phyloP scores from a whole-genome alignment of 108 stramenopile genomes.

The Ochromonas danica region DNA sequence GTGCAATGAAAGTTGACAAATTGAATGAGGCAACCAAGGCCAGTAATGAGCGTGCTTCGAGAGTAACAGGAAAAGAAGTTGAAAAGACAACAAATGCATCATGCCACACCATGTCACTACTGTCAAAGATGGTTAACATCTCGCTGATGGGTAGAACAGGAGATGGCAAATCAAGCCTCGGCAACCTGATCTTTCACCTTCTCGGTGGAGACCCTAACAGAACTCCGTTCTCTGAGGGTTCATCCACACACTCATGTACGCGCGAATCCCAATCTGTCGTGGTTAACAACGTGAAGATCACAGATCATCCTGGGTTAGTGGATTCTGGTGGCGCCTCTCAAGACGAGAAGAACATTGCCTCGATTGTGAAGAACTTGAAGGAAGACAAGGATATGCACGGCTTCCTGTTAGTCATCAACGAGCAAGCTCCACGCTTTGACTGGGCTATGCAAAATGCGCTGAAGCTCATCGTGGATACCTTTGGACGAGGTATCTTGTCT shows the following conservation, averaged over 20 bases:
- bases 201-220: background rate
- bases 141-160: conserved; percentile 10
- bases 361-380: background rate
- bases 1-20: background rate
- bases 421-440: conserved; percentile 23
- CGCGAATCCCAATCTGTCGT: background rate
- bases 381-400: background rate
- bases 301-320: conserved; percentile 19
- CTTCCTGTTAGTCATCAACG: conserved; percentile 27
- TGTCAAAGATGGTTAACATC: background rate
- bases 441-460: conserved; percentile 27
- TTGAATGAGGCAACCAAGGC: background rate
- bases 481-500: background rate
- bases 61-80: background rate
- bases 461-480: conserved; percentile 12
- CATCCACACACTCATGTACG: background rate
- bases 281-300: background rate
- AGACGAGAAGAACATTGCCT: background rate
- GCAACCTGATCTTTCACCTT: background rate
- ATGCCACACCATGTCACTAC: no score
- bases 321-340: background rate
- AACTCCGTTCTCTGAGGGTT: background rate
- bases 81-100: no score
- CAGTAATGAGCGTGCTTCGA: background rate
- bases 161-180: conserved; percentile 24